Evolutionary conservation across 257 asterid species (phyloP).

Genomic region (Ajuga chamaepitys): DNA sequence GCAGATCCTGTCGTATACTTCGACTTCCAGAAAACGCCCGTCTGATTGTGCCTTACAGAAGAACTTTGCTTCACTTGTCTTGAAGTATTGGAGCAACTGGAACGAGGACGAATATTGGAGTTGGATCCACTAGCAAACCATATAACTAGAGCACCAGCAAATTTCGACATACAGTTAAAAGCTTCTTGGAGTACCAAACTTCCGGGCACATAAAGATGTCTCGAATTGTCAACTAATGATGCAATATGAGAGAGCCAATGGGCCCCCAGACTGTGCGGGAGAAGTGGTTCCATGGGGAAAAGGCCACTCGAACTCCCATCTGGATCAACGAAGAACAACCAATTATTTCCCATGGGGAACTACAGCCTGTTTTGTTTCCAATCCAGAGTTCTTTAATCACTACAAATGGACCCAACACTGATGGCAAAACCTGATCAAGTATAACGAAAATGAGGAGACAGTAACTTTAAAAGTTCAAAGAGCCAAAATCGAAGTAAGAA

Average conservation of each 20-base stretch:
- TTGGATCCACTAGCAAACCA: slow-evolving; percentile 65
- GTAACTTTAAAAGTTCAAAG: neutral
- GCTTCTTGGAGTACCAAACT: slow-evolving; percentile 67
- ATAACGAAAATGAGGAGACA: neutral
- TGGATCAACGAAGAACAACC: slow-evolving; percentile 46
- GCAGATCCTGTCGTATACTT: slow-evolving; percentile 27
- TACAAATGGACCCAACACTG: slow-evolving; percentile 5
- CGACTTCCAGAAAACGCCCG: slow-evolving; percentile 37
- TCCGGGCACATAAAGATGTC: slow-evolving; percentile 49
- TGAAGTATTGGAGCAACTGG: slow-evolving; percentile 20
- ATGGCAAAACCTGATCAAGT: slow-evolving; percentile 17
- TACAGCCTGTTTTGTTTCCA: neutral
- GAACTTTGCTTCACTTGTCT: slow-evolving; percentile 35
- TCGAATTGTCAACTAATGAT: slow-evolving; percentile 49
- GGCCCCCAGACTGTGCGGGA: slow-evolving; percentile 36
- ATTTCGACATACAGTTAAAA: slow-evolving; percentile 58
- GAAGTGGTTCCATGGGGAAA: slow-evolving; percentile 56
- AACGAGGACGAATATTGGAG: slow-evolving; percentile 24
- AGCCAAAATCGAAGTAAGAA: neutral
- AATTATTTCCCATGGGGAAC: slow-evolving; percentile 34
- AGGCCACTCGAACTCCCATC: slow-evolving; percentile 42
- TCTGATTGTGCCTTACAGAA: slow-evolving; percentile 33
- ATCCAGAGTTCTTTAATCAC: slow-evolving; percentile 5
- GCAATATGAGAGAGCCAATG: slow-evolving; percentile 45
- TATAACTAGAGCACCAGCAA: slow-evolving; percentile 59